Evolutionary conservation across 257 asterid genomes (phyloP).

Genomic region (Scutellaria minor): DNA sequence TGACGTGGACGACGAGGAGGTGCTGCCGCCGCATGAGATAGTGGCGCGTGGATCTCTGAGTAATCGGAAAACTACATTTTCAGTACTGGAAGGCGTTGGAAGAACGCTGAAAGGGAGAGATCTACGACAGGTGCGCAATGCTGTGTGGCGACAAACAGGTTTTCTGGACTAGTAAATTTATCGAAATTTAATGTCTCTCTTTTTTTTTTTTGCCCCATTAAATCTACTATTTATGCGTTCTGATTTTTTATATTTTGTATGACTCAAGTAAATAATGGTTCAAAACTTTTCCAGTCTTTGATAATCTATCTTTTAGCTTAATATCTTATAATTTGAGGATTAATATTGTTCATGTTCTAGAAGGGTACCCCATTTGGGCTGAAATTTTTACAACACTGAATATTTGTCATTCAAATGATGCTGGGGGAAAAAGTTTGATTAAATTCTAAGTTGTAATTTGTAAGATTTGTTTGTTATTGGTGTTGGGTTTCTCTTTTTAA

Average conservation of each 20-base stretch:
- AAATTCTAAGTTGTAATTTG: too few species aligned
- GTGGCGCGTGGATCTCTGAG: conserved; percentile 65
- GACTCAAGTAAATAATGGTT: conserved; percentile 24
- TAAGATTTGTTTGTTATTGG: too few species aligned
- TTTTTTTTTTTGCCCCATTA: not conserved
- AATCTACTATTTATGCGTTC: not conserved
- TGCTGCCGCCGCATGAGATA: conserved; percentile 90
- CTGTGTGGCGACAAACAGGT: conserved; percentile 86
- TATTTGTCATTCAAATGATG: too few species aligned
- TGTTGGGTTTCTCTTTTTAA: too few species aligned
- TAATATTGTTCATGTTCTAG: too few species aligned
- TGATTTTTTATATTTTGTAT: not conserved
- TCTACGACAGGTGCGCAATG: conserved; percentile 91
- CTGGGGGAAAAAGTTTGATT: too few species aligned
- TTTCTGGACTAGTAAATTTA: conserved; percentile 52
- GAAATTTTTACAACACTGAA: too few species aligned
- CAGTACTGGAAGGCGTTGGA: conserved; percentile 88
- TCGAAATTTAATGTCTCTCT: not conserved
- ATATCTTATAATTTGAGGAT: too few species aligned
- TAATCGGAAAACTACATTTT: conserved; percentile 56
- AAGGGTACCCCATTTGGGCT: too few species aligned
- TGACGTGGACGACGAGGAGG: conserved; percentile 65
- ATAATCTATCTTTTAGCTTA: too few species aligned
- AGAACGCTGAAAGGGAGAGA: conserved; percentile 92
- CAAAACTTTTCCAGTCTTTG: not conserved